Evolutionary conservation across 495 filamentous ascomycete species (phyloP).

Genomic region (Podospora didyma): DNA sequence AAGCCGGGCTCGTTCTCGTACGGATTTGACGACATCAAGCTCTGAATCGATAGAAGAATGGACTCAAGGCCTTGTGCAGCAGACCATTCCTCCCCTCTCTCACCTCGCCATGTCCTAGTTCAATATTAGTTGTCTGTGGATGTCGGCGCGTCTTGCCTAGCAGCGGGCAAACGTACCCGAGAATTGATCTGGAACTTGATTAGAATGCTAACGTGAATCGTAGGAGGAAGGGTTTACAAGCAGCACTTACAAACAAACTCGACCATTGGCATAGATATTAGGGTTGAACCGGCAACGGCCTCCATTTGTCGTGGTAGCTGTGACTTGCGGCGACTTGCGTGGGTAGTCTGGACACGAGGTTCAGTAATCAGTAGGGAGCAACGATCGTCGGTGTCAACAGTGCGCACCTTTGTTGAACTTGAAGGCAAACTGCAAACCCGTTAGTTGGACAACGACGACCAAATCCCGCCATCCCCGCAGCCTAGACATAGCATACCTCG

Average conservation of each 20-base stretch:
- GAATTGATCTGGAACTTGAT: constrained; percentile 65
- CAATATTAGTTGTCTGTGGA: constrained; percentile 21
- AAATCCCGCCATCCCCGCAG: neutral
- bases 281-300: constrained; percentile 90
- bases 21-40: constrained; percentile 87
- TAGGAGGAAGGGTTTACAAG: no score
- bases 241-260: constrained; percentile 77
- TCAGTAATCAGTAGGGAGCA: neutral
- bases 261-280: constrained; percentile 89
- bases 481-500: constrained; percentile 52
- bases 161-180: constrained; percentile 58
- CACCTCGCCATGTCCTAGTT: constrained; percentile 84
- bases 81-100: constrained; percentile 89
- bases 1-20: constrained; percentile 97
- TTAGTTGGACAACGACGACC: constrained; percentile 18
- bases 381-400: neutral
- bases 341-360: constrained; percentile 67
- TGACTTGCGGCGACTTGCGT: constrained; percentile 71
- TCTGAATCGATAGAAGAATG: constrained; percentile 92
- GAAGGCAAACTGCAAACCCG: constrained; percentile 51
- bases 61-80: constrained; percentile 94
- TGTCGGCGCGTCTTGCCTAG: constrained; percentile 2
- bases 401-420: constrained; percentile 61
- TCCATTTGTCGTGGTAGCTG: constrained; percentile 76
- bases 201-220: constrained; percentile 5